Conservation (phyloP, 2,329 filamentous ascomycete species). For the Alternaria viburni region DNA sequence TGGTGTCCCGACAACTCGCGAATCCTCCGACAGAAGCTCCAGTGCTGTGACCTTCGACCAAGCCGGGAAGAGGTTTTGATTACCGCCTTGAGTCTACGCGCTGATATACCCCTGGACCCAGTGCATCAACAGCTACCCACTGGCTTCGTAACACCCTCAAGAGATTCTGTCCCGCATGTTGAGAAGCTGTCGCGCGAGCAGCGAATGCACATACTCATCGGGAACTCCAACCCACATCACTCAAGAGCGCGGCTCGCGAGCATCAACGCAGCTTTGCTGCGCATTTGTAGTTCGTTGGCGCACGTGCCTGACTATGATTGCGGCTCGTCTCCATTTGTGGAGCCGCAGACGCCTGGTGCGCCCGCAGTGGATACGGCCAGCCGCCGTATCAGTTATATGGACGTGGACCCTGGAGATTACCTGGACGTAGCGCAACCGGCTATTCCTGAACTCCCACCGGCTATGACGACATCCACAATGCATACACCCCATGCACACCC, state of each 20-base stretch:
- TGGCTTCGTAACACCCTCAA: conserved; percentile 44
- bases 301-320: conserved; percentile 30
- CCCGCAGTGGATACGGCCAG: conserved; percentile 31
- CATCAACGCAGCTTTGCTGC: conserved; percentile 41
- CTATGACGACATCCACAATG: conserved; percentile 24
- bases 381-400: conserved; percentile 48
- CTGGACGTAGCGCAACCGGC: conserved; percentile 36
- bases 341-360: conserved; percentile 19
- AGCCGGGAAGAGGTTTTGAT: conserved; percentile 46
- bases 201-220: conserved; percentile 46
- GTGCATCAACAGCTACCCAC: conserved; percentile 37
- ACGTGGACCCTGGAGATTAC: conserved; percentile 42
- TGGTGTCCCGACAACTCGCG: conserved; percentile 48
- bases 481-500: conserved; percentile 25
- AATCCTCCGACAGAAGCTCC: conserved; percentile 45
- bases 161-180: conserved; percentile 43
- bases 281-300: conserved; percentile 25
- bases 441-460: conserved; percentile 35
- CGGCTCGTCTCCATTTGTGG: conserved; percentile 33
- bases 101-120: conserved; percentile 39
- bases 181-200: conserved; percentile 41
- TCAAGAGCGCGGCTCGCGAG: conserved; percentile 36
- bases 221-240: conserved; percentile 35
- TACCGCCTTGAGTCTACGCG: conserved; percentile 44
- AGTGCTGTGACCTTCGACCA: conserved; percentile 47